A percentile compares a stretch with the other conserved stretches of the same genome.
Conservation (phyloP, 108 stramenopile species). For the Seminavis robusta region DNA sequence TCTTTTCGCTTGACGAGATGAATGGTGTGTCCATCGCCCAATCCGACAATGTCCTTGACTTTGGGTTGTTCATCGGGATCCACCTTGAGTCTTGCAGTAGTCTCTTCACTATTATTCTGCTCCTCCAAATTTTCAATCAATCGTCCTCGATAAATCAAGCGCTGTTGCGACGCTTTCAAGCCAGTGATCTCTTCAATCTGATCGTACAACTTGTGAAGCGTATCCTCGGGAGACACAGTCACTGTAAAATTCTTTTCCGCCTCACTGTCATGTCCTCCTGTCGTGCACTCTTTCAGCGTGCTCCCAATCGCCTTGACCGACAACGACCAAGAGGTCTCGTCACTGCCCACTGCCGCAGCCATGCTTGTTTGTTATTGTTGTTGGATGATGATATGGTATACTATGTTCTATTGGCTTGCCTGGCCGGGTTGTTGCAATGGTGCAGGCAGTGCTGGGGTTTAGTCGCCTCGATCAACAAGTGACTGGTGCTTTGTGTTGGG, state of each 20-base stretch:
- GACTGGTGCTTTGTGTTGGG: too few relatives aligned
- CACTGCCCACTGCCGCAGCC: too few relatives aligned
- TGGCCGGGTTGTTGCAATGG: too few relatives aligned
- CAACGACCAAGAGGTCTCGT: conserved; percentile 43
- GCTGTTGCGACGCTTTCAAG: conserved; percentile 61
- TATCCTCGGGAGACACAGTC: conserved; percentile 59
- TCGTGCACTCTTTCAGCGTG: conserved; percentile 1
- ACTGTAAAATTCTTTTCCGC: conserved; percentile 46
- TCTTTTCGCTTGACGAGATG: conserved; percentile 52
- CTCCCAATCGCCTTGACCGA: conserved; percentile 56
- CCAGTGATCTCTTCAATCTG: conserved; percentile 67
- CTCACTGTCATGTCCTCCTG: not conserved
- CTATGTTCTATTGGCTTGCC: too few relatives aligned
- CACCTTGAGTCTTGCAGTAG: not conserved
- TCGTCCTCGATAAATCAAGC: conserved; percentile 82
- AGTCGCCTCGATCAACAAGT: too few relatives aligned
- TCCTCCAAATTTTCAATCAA: conserved; percentile 30
- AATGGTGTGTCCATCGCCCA: conserved; percentile 82
- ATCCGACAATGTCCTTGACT: conserved; percentile 71
- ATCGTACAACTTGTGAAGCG: conserved; percentile 34
- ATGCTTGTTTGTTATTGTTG: too few relatives aligned
- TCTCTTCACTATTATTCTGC: conserved; percentile 8
- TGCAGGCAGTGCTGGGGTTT: too few relatives aligned
- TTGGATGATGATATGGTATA: too few relatives aligned
- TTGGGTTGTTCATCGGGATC: conserved; percentile 1